phyloP scores from a whole-genome alignment of 1,284 basidiomycete genomes.

The Sanghuangporus baumii region DNA sequence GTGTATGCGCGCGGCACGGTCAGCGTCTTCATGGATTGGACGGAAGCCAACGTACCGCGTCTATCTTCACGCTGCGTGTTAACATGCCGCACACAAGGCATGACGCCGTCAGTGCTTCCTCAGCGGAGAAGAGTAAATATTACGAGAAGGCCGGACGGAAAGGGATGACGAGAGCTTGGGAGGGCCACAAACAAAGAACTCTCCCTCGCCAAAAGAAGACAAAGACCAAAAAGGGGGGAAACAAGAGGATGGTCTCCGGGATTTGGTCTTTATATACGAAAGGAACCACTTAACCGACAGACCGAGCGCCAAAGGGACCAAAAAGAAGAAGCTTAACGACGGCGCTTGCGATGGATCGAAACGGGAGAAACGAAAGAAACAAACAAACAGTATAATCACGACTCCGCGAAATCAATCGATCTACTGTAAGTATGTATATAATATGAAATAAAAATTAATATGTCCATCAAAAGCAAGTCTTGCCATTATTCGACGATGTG shows the following conservation, averaged over 20 bases:
- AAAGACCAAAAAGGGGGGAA: background rate
- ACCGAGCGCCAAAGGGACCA: background rate
- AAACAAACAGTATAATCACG: background rate
- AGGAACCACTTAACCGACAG: background rate
- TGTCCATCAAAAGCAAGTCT: slow-evolving; percentile 4
- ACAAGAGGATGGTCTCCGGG: background rate
- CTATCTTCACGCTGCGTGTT: background rate
- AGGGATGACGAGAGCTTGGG: background rate
- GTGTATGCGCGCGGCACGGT: background rate
- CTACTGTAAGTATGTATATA: background rate
- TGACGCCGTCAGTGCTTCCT: background rate
- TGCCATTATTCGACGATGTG: slow-evolving; percentile 1
- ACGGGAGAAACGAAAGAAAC: background rate
- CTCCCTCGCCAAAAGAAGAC: background rate
- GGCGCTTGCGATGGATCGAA: background rate
- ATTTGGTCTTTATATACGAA: background rate
- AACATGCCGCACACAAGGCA: background rate
- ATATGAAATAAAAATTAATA: background rate
- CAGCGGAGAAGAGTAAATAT: background rate
- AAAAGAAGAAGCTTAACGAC: background rate
- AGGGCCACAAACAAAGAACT: background rate
- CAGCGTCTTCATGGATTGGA: background rate
- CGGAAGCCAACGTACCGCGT: background rate
- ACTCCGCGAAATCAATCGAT: background rate
- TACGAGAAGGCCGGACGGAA: background rate